These are phyloP conservation scores for Acrocalymma vagum DNA, from an alignment of 2,329 filamentous ascomycete genomes.

Conservation along the genomic window DNA sequence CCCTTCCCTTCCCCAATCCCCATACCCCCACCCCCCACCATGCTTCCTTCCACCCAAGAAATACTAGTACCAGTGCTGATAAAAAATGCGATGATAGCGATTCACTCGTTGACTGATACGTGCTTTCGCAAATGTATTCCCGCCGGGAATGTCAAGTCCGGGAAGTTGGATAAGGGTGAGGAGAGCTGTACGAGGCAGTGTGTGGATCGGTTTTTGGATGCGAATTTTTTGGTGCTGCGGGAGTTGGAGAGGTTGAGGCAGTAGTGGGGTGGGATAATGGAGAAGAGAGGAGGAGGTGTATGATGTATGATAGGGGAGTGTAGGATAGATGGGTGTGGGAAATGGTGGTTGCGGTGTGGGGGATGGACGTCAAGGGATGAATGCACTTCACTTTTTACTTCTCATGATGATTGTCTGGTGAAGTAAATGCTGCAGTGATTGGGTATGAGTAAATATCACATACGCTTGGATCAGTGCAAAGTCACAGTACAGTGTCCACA, in stretches of 20 bases:
- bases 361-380: neutral
- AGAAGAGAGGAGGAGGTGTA: neutral
- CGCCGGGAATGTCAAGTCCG: constrained; percentile 72
- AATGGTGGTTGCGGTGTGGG: neutral
- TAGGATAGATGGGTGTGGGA: constrained; percentile 1
- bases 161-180: constrained; percentile 78
- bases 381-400: neutral
- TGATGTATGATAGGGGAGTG: constrained; percentile 19
- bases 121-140: constrained; percentile 97
- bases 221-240: constrained; percentile 84
- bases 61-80: constrained; percentile 18
- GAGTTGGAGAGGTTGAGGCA: constrained; percentile 73
- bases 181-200: constrained; percentile 90
- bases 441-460: too few relatives aligned
- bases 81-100: constrained; percentile 65
- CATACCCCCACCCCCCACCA: too few relatives aligned
- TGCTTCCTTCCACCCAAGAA: constrained; percentile 1
- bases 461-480: too few relatives aligned
- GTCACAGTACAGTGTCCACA: neutral
- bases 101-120: constrained; percentile 74
- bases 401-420: neutral
- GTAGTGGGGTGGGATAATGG: constrained; percentile 7
- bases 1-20: constrained; percentile 1
- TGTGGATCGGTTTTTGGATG: constrained; percentile 91
- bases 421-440: too few relatives aligned